Evolutionary conservation across 2,329 filamentous ascomycete genomes (phyloP).

Genomic region (Fusarium pseudonygamai): DNA sequence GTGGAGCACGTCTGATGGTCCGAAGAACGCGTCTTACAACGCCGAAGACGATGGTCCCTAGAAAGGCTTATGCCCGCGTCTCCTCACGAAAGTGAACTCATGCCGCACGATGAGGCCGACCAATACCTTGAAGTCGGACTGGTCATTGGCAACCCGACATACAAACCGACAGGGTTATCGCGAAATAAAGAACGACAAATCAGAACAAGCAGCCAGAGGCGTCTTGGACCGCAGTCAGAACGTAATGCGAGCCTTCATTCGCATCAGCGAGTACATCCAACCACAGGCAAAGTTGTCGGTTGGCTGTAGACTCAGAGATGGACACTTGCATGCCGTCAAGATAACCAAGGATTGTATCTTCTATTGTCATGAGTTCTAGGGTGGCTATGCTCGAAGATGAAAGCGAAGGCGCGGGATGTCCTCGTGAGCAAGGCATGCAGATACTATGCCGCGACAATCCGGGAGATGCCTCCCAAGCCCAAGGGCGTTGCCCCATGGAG

Average conservation of each 20-base stretch:
- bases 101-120: not conserved
- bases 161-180: not conserved
- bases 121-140: not conserved
- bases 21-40: not conserved
- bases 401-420: accelerated
- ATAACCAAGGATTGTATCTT: not conserved
- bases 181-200: not conserved
- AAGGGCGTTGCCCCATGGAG: not conserved
- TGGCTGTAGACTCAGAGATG: not conserved
- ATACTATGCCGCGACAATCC: too few species aligned
- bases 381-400: not conserved
- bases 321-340: not conserved
- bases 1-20: not conserved
- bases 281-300: not conserved
- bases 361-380: not conserved
- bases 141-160: not conserved
- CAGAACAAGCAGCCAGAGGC: not conserved
- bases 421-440: not conserved
- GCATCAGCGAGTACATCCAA: not conserved
- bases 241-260: not conserved
- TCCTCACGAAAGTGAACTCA: not conserved
- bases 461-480: not conserved
- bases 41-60: not conserved
- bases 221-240: not conserved
- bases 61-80: not conserved